Conservation (phyloP, 345 rosid species). For the Eucalyptus camaldulensis region DNA sequence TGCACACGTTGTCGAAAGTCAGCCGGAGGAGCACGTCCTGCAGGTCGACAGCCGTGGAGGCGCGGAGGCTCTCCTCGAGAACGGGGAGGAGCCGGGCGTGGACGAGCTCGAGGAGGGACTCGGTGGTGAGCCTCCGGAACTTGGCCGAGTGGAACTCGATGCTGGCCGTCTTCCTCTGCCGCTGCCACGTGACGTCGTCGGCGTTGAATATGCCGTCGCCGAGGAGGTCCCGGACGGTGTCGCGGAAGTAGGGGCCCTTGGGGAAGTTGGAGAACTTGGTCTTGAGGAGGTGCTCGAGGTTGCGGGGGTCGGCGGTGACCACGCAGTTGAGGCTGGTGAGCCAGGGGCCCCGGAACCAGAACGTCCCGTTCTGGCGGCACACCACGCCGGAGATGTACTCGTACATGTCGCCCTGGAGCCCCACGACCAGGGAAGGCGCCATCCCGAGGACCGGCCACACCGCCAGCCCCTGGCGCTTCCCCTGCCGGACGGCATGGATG, state of each 20-base stretch:
- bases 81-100: constrained; percentile 70
- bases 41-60: constrained; percentile 41
- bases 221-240: constrained; percentile 57
- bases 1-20: constrained; percentile 87
- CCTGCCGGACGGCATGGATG: constrained; percentile 44
- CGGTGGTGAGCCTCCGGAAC: constrained; percentile 61
- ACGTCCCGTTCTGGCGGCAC: constrained; percentile 59
- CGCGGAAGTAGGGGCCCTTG: constrained; percentile 70
- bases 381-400: constrained; percentile 64
- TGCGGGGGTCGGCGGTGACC: constrained; percentile 77
- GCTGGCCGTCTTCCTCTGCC: constrained; percentile 83
- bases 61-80: constrained; percentile 32
- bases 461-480: constrained; percentile 40
- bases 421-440: constrained; percentile 64
- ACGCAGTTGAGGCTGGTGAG: constrained; percentile 68
- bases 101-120: constrained; percentile 62
- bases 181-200: constrained; percentile 77
- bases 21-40: constrained; percentile 74
- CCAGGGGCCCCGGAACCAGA: constrained; percentile 70
- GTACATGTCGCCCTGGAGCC: constrained; percentile 35
- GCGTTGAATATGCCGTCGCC: constrained; percentile 90
- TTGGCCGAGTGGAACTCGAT: constrained; percentile 85
- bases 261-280: constrained; percentile 76
- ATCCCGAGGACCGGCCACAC: constrained; percentile 88
- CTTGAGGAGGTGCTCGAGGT: constrained; percentile 82